Percentiles rank a stretch among this genome's conserved stretches.
Conservation (phyloP, 1,284 basidiomycete species). For the Dichomitus squalens region DNA sequence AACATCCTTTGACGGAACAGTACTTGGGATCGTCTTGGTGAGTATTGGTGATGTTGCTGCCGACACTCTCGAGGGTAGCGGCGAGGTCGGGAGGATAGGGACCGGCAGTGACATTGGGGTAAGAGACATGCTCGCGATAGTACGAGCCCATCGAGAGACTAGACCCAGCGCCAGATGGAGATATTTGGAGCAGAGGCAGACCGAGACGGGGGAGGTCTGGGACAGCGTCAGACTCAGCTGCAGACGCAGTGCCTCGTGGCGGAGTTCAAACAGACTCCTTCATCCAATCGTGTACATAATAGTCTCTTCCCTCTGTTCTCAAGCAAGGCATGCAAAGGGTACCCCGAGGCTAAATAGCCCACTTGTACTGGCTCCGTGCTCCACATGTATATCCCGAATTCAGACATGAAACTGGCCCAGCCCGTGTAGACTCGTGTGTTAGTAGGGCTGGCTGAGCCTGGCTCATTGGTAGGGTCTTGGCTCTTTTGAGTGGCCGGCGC, state of each 20-base stretch:
- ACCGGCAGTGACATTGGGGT: constrained; percentile 20
- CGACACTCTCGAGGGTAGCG: constrained; percentile 5
- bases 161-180: constrained; percentile 17
- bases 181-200: not conserved
- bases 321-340: too few relatives aligned
- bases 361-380: too few relatives aligned
- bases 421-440: too few relatives aligned
- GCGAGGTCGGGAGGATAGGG: constrained; percentile 16
- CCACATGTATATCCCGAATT: too few relatives aligned
- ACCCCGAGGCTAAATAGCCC: too few relatives aligned
- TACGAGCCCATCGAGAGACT: constrained; percentile 20
- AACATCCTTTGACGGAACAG: constrained; percentile 38
- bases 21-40: constrained; percentile 8
- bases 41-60: not conserved
- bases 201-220: not conserved
- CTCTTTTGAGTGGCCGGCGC: not conserved
- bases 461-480: not conserved
- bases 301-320: not conserved
- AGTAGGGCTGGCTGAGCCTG: too few relatives aligned
- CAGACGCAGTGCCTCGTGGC: constrained; percentile 6
- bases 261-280: constrained; percentile 7
- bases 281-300: not conserved
- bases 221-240: constrained; percentile 3
- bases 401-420: too few relatives aligned
- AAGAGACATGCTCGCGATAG: constrained; percentile 26